Base-by-base conservation (phyloP, 208 protist species). In the Trypanosoma lewisi region DNA sequence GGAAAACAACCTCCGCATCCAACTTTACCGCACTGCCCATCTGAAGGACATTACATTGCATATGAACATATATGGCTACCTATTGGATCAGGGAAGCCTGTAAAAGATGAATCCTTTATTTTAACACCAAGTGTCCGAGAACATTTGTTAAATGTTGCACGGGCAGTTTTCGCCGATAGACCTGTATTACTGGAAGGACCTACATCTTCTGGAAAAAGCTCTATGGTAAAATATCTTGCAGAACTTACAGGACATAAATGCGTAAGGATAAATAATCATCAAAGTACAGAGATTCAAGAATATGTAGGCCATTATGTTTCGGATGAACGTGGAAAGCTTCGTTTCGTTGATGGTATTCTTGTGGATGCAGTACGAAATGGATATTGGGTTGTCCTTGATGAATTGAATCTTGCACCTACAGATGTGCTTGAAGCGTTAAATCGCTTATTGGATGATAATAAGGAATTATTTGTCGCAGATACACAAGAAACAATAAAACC, bases 181-280 rank as follows among this genome's bases (percentile, higher is more conserved):
- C 98, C 98, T 14, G 95, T 99, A n/a, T 84, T 99, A 11, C 80
- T 99, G 11, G 98, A 99, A 70, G 98, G 98, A 17, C 97, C 98
- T 0, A 99, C 98, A 7, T 99, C 98, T 12, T 92, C 90, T 27
- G 98, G 98, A 27, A 99, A 99, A 82, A 99, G 99, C 27, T 97
- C 86, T 6, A 99, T 99, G 93, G 95, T 99, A 19, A 97, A 99
- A 80, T 99, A 99, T 78, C 79, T 99, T 16, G 99, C 99, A 1
- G 78, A 91, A 49, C 61, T 91, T 14, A 99, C 98, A 4, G 98
- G 98, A 16, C 98, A 99, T 80, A 84, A 80, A 16, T 99, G 99
- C 77, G 93, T 99, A 3, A 94, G 99, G 53, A 99, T 99, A 77
- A 99, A 99, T 83, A 99, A 99, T 88, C 99, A 99, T 79, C 98